Conservation (phyloP, 2,329 filamentous ascomycete species). For the Penicillium capsulatum region DNA sequence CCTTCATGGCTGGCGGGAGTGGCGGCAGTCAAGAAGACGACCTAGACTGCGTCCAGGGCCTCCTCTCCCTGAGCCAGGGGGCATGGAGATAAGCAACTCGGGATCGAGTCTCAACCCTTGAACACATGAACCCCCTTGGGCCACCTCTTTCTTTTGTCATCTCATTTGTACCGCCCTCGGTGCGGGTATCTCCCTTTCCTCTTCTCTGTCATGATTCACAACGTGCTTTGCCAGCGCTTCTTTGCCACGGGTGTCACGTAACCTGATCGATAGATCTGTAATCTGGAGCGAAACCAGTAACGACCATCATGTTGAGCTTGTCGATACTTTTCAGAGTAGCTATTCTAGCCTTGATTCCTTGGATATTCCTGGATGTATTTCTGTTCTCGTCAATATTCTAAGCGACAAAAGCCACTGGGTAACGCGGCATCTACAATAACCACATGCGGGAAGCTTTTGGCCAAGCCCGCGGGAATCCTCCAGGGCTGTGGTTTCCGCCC, state of each 20-base stretch:
- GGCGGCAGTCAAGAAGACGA: conserved; percentile 69
- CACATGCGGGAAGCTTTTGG: too few species aligned
- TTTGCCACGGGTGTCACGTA: conserved; percentile 25
- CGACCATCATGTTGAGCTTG: too few species aligned
- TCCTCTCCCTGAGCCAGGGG: conserved; percentile 86
- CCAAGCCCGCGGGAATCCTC: too few species aligned
- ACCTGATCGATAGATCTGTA: conserved; percentile 8
- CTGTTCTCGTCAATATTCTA: too few species aligned
- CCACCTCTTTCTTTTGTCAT: conserved; percentile 24
- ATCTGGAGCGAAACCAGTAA: conserved; percentile 24
- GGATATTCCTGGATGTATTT: too few species aligned
- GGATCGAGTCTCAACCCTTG: too few species aligned
- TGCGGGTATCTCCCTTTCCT: conserved; percentile 15
- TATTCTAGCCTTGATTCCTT: too few species aligned
- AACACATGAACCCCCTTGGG: conserved; percentile 10
- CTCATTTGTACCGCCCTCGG: conserved; percentile 14
- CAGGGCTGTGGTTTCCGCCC: too few species aligned
- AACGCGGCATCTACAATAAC: too few species aligned
- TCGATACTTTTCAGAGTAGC: too few species aligned
- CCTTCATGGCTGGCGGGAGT: conserved; percentile 62
- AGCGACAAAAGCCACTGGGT: too few species aligned
- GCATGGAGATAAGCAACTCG: conserved; percentile 65
- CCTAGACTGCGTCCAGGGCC: conserved; percentile 82
- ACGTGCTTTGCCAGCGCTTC: conserved; percentile 31
- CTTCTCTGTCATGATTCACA: conserved; percentile 21